Conservation (phyloP, 306 rosid genomes). For the Crotalaria pallida region DNA sequence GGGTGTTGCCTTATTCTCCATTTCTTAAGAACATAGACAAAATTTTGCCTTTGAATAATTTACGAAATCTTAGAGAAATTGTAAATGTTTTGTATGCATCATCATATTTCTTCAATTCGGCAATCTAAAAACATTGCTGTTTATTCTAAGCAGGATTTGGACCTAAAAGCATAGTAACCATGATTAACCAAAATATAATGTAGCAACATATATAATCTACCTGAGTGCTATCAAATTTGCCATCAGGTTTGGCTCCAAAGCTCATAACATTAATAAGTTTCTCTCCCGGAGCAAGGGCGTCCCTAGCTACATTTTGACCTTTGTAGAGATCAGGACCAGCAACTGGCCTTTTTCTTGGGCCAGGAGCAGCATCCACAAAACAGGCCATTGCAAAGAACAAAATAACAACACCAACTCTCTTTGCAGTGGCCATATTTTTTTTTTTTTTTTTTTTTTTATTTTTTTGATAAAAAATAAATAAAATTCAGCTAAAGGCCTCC, state of each 20-base stretch:
- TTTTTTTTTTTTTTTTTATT: neutral
- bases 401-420: conserved; percentile 17
- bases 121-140: no score
- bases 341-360: neutral
- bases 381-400: conserved; percentile 18
- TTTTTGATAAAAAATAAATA: neutral
- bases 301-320: conserved; percentile 23
- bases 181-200: conserved; percentile 2
- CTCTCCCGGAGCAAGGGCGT: conserved; percentile 33
- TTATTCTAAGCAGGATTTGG: neutral
- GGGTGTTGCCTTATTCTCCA: no score
- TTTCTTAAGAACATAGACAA: no score
- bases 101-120: neutral
- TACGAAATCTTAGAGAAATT: no score
- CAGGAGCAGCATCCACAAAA: conserved; percentile 2
- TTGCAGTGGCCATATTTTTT: conserved; percentile 23
- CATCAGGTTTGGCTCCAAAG: conserved; percentile 57
- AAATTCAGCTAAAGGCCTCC: conserved; percentile 2
- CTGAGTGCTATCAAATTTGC: conserved; percentile 51
- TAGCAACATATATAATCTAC: conserved; percentile 22
- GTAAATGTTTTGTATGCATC: no score
- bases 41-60: no score
- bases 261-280: conserved; percentile 42
- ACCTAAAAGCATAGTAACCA: neutral
- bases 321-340: conserved; percentile 31